phyloP scores from a whole-genome alignment of 495 filamentous ascomycete species.

The Trichoderma orchidacearum region DNA sequence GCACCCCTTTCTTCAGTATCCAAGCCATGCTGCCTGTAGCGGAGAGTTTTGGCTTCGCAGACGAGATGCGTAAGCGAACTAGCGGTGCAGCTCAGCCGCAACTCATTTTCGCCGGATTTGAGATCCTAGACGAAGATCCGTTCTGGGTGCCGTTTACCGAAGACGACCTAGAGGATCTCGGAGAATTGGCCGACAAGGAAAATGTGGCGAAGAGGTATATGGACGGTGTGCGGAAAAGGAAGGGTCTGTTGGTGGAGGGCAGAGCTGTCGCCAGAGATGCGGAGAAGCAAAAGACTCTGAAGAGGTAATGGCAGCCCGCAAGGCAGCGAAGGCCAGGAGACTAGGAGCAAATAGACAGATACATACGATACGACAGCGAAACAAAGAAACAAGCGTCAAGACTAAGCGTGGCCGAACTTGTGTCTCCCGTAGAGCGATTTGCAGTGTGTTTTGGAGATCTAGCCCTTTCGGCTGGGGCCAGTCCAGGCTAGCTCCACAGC shows the following conservation, averaged over 20 bases:
- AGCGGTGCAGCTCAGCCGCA: slow-evolving; percentile 84
- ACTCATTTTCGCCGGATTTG: slow-evolving; percentile 83
- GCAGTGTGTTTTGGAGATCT: not conserved
- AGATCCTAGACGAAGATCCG: slow-evolving; percentile 83
- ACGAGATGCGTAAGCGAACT: slow-evolving; percentile 91
- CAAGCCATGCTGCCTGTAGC: slow-evolving; percentile 74
- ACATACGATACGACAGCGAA: not conserved
- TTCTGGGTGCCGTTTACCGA: slow-evolving; percentile 97
- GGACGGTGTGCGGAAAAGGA: slow-evolving; percentile 70
- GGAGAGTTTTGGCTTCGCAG: slow-evolving; percentile 88
- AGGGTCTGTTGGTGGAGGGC: slow-evolving; percentile 76
- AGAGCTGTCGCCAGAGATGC: slow-evolving; percentile 61
- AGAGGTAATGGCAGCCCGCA: slow-evolving; percentile 52
- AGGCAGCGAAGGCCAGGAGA: not conserved
- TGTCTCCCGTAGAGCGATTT: not conserved
- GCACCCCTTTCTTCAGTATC: slow-evolving; percentile 93
- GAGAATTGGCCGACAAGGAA: slow-evolving; percentile 82
- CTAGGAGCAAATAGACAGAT: not conserved
- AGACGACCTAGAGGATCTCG: slow-evolving; percentile 91
- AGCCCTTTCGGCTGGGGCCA: not conserved
- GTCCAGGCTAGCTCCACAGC: not conserved
- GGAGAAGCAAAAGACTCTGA: slow-evolving; percentile 98
- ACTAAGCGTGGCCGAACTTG: not conserved
- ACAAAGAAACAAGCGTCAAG: not conserved
- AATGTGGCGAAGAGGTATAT: slow-evolving; percentile 94